Conservation (phyloP, 108 stramenopile species). For the Skeletonema tropicum region DNA sequence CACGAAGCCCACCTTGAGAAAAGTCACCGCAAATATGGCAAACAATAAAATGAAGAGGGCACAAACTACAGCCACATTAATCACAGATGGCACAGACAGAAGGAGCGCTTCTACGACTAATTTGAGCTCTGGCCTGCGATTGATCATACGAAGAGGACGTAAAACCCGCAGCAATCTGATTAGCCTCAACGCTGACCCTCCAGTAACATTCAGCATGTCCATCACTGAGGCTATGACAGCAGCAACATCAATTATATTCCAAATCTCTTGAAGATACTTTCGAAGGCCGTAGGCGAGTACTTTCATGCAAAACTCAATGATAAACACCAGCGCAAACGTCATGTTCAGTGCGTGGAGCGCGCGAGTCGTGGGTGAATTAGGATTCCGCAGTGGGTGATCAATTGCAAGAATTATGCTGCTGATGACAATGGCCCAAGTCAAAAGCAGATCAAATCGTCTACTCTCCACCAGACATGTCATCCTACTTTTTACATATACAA, state of each 20-base stretch:
- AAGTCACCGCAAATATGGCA: slow-evolving; percentile 69
- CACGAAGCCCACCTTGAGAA: slow-evolving; percentile 44
- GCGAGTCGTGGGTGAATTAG: slow-evolving; percentile 4
- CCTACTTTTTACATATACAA: not conserved
- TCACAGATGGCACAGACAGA: slow-evolving; percentile 58
- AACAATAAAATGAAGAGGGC: slow-evolving; percentile 64
- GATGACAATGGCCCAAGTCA: slow-evolving; percentile 45
- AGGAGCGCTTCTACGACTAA: slow-evolving; percentile 76
- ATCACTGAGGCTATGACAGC: slow-evolving; percentile 61
- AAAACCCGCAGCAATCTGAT: slow-evolving; percentile 67
- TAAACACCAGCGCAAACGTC: slow-evolving; percentile 57
- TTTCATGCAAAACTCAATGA: slow-evolving; percentile 67
- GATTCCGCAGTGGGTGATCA: slow-evolving; percentile 52
- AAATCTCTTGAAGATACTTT: slow-evolving; percentile 53
- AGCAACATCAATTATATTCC: slow-evolving; percentile 71
- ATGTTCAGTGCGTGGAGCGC: slow-evolving; percentile 39
- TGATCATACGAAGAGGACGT: slow-evolving; percentile 73
- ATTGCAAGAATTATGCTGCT: slow-evolving; percentile 41
- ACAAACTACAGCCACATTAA: slow-evolving; percentile 59
- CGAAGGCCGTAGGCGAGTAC: slow-evolving; percentile 58
- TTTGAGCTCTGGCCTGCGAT: slow-evolving; percentile 65
- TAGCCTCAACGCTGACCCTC: slow-evolving; percentile 38
- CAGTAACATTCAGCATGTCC: slow-evolving; percentile 26
- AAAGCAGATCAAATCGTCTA: slow-evolving; percentile 26
- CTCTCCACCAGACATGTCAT: slow-evolving; percentile 7